Percentiles rank a stretch among this genome's conserved stretches.
Evolutionary conservation across 768 basidiomycete genomes (phyloP).

Genomic region (Termitomyces titanicus): DNA sequence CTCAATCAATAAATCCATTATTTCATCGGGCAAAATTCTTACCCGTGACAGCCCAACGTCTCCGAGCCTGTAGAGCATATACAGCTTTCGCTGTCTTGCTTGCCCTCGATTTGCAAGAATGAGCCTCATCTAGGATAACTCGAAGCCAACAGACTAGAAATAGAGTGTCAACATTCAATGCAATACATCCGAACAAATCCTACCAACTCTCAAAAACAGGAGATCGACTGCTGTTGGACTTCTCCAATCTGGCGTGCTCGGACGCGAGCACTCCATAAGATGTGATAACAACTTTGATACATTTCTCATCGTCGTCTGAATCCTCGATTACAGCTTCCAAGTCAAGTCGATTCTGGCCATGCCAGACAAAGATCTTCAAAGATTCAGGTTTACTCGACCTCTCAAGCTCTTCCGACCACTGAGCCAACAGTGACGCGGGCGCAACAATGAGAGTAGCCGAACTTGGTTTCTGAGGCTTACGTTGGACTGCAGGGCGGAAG

Average conservation of each 20-base stretch:
- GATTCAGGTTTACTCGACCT: constrained; percentile 74
- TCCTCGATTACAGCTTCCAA: constrained; percentile 55
- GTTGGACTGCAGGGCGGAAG: constrained; percentile 46
- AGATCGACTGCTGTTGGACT: constrained; percentile 40
- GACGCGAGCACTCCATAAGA: constrained; percentile 91
- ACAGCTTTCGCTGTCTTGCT: constrained; percentile 89
- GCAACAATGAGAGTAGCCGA: constrained; percentile 87
- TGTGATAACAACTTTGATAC: constrained; percentile 80
- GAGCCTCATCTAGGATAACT: constrained; percentile 90
- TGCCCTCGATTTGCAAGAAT: constrained; percentile 86
- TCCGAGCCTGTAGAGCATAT: constrained; percentile 73
- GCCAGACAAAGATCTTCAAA: constrained; percentile 73
- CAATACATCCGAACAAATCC: neutral
- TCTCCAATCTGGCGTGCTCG: constrained; percentile 74
- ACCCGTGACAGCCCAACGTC: constrained; percentile 92
- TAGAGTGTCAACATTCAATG: constrained; percentile 2
- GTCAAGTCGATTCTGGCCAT: constrained; percentile 82
- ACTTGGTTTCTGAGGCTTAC: constrained; percentile 28
- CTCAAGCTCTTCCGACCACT: constrained; percentile 92
- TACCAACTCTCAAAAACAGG: constrained; percentile 69
- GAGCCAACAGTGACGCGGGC: constrained; percentile 85
- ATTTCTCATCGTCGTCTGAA: constrained; percentile 44
- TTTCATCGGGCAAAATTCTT: constrained; percentile 1
- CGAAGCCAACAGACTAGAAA: constrained; percentile 73
- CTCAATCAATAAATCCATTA: neutral